These are phyloP conservation scores for Microcyclosporella mali DNA, from an alignment of 2,329 filamentous ascomycete genomes.

Conservation along the genomic window DNA sequence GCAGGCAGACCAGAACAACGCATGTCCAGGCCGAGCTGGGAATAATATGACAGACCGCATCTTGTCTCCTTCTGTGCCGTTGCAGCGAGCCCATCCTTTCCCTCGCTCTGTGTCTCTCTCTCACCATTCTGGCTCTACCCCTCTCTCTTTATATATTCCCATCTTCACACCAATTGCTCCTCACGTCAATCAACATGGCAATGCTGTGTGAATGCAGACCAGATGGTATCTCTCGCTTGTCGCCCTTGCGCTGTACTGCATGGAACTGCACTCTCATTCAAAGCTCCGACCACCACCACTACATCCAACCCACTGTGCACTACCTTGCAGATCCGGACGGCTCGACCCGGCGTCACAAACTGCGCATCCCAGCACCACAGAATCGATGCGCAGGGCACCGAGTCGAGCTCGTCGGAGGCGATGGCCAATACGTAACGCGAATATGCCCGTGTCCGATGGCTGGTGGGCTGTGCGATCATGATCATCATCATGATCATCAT, in stretches of 20 bases:
- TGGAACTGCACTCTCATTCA: not conserved
- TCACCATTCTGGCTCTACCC: too few species aligned
- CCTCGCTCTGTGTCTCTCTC: too few species aligned
- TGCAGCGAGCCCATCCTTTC: too few species aligned
- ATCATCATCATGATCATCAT: not conserved
- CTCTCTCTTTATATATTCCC: too few species aligned
- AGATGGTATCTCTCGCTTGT: too few species aligned
- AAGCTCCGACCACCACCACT: not conserved
- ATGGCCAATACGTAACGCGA: constrained; percentile 15
- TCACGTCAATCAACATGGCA: too few species aligned
- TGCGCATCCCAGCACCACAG: constrained; percentile 16
- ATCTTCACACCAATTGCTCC: too few species aligned
- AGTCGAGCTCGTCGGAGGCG: constrained; percentile 17
- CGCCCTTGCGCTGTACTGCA: constrained; percentile 2
- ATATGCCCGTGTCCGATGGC: too few species aligned
- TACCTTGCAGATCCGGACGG: constrained; percentile 20
- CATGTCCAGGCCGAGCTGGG: constrained; percentile 14
- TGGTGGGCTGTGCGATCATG: not conserved
- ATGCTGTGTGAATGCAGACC: too few species aligned
- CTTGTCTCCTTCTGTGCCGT: too few species aligned
- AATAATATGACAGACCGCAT: too few species aligned
- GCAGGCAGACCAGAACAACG: constrained; percentile 4
- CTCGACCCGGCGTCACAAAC: constrained; percentile 16
- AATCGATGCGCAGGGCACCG: constrained; percentile 15
- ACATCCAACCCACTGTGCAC: constrained; percentile 2